Conservation (phyloP, 2,329 filamentous ascomycete genomes). For the Aspergillus udagawae region DNA sequence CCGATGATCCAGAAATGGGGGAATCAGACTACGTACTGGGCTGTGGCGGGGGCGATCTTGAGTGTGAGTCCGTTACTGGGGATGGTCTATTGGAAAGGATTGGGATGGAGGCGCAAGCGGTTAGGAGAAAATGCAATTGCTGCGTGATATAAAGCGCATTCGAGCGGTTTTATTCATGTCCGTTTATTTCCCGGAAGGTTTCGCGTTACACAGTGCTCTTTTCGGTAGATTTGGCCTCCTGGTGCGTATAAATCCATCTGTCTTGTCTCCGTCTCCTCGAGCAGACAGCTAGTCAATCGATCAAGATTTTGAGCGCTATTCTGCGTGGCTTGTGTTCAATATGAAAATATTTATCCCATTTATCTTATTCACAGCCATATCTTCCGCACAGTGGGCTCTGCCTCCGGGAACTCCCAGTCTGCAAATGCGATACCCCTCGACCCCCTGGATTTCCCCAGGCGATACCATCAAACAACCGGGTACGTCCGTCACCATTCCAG, state of each 20-base stretch:
- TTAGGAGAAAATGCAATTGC: background rate
- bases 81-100: constrained; percentile 16
- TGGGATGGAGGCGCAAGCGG: constrained; percentile 14
- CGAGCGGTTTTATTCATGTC: background rate
- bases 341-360: background rate
- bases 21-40: constrained; percentile 14
- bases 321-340: too few relatives aligned
- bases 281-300: too few relatives aligned
- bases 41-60: constrained; percentile 10
- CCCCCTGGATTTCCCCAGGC: constrained; percentile 17
- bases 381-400: background rate
- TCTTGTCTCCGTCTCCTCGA: too few relatives aligned
- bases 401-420: constrained; percentile 4
- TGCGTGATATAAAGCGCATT: background rate
- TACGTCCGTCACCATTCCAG: background rate
- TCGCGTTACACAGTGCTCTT: too few relatives aligned
- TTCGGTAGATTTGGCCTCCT: too few relatives aligned
- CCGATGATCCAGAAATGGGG: constrained; percentile 18
- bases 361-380: background rate
- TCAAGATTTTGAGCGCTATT: too few relatives aligned
- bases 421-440: constrained; percentile 15
- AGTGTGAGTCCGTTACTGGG: constrained; percentile 13
- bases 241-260: too few relatives aligned
- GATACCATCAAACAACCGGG: constrained; percentile 9
- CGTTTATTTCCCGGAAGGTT: too few relatives aligned